phyloP scores from a whole-genome alignment of 805 yeast genomes.

The Isabelozyma gotoi region DNA sequence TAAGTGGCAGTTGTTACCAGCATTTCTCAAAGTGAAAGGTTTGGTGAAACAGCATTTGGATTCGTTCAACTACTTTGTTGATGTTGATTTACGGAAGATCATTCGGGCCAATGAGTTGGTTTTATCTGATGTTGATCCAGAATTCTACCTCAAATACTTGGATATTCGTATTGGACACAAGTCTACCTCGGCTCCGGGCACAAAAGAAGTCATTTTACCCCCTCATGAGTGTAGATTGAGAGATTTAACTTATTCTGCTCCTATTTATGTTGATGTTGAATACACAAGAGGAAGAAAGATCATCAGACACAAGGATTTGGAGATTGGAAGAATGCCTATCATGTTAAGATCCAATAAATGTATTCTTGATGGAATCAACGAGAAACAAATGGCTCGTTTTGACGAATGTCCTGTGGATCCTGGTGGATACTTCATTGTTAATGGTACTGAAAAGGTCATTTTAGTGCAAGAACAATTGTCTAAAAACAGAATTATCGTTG shows the following conservation, averaged over 20 bases:
- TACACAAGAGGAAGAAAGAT: slow-evolving; percentile 94
- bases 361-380: slow-evolving; percentile 75
- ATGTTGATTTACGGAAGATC: slow-evolving; percentile 88
- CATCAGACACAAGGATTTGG: slow-evolving; percentile 84
- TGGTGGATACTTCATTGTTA: slow-evolving; percentile 96
- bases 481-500: slow-evolving; percentile 96
- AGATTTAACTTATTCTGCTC: slow-evolving; percentile 93
- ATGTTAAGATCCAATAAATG: slow-evolving; percentile 95
- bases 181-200: slow-evolving; percentile 49
- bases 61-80: slow-evolving; percentile 96
- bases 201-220: slow-evolving; percentile 64
- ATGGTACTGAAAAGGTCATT: slow-evolving; percentile 97
- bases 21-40: slow-evolving; percentile 93
- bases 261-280: slow-evolving; percentile 94
- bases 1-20: slow-evolving; percentile 96
- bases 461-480: slow-evolving; percentile 95
- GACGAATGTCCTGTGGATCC: slow-evolving; percentile 98
- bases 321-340: slow-evolving; percentile 98
- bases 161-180: slow-evolving; percentile 90
- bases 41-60: slow-evolving; percentile 96
- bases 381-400: slow-evolving; percentile 79
- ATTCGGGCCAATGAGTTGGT: slow-evolving; percentile 87
- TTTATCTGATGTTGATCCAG: slow-evolving; percentile 94
- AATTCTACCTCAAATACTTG: slow-evolving; percentile 86
- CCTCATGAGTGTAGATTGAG: slow-evolving; percentile 96